These are phyloP conservation scores for Penicillium arizonense DNA, from an alignment of 495 filamentous ascomycete species.

Conservation along the genomic window DNA sequence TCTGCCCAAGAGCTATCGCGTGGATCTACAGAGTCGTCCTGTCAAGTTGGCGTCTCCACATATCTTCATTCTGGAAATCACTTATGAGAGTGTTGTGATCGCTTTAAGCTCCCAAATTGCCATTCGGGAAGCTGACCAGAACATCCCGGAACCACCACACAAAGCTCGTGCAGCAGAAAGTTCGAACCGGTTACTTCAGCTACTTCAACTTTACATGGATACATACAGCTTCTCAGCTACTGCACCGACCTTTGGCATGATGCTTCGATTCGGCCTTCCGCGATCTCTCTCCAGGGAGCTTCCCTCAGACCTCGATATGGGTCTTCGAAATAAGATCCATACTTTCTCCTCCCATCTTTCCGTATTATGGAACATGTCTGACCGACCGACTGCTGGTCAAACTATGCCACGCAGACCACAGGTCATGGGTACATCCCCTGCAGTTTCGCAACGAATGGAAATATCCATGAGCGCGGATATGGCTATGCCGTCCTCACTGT, in stretches of 20 bases:
- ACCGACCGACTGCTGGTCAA: constrained; percentile 8
- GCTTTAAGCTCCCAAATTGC: constrained; percentile 32
- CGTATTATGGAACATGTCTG: constrained; percentile 27
- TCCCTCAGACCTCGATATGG: constrained; percentile 27
- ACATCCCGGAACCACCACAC: constrained; percentile 20
- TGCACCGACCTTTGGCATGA: constrained; percentile 35
- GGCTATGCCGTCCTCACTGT: constrained; percentile 1
- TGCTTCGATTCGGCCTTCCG: constrained; percentile 27
- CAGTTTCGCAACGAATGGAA: constrained; percentile 9
- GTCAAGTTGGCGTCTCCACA: constrained; percentile 32
- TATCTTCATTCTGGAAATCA: constrained; percentile 41
- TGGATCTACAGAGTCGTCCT: constrained; percentile 29
- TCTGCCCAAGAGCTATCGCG: constrained; percentile 34
- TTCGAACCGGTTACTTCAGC: constrained; percentile 29
- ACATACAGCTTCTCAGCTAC: constrained; percentile 39
- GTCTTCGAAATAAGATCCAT: constrained; percentile 29
- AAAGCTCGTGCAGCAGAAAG: constrained; percentile 30
- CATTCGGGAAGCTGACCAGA: constrained; percentile 24
- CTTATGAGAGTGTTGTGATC: constrained; percentile 33
- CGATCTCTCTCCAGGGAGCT: constrained; percentile 3
- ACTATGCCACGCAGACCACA: constrained; percentile 1
- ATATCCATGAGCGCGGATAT: constrained; percentile 7
- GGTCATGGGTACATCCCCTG: constrained; percentile 4
- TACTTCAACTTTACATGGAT: constrained; percentile 38
- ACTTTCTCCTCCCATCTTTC: constrained; percentile 34